Percentiles rank a stretch among this genome's conserved stretches.
phyloP scores from a whole-genome alignment of 2,329 filamentous ascomycete species.

The Curvularia eragrostidis region DNA sequence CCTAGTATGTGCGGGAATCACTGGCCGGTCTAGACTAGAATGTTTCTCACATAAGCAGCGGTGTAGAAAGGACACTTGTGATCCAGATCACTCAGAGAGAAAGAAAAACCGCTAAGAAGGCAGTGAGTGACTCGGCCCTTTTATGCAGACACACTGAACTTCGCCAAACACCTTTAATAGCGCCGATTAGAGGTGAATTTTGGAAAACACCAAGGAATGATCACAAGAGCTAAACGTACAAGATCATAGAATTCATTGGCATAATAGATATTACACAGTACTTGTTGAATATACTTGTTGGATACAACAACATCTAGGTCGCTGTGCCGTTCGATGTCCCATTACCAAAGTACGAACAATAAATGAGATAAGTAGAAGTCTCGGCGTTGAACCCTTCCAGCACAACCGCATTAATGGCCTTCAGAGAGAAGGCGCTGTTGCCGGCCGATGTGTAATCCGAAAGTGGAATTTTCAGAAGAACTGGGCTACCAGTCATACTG shows the following conservation, averaged over 20 bases:
- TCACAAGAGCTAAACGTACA: not conserved
- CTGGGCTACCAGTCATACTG: slow-evolving; percentile 7
- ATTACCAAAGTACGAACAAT: slow-evolving; percentile 15
- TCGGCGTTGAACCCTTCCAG: slow-evolving; percentile 9
- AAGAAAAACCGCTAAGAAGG: not conserved
- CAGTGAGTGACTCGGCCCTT: not conserved
- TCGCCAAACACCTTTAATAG: not conserved
- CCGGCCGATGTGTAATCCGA: slow-evolving; percentile 3
- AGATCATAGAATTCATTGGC: too few relatives aligned
- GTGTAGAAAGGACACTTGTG: not conserved
- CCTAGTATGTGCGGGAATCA: too few relatives aligned
- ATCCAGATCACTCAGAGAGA: not conserved
- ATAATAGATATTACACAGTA: not conserved
- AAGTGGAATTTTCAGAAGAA: slow-evolving; percentile 10
- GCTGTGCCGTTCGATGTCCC: not conserved
- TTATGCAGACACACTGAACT: not conserved
- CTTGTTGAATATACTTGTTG: not conserved
- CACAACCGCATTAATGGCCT: slow-evolving; percentile 10
- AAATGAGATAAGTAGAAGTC: slow-evolving; percentile 8
- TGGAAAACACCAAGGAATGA: not conserved
- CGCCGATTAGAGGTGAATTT: not conserved
- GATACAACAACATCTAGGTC: not conserved
- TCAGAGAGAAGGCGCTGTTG: slow-evolving; percentile 9
- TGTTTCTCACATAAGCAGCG: not conserved
- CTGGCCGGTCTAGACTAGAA: not conserved